These are phyloP conservation scores for Marasmius fiardii DNA, from an alignment of 1,284 basidiomycete genomes.

Conservation along the genomic window DNA sequence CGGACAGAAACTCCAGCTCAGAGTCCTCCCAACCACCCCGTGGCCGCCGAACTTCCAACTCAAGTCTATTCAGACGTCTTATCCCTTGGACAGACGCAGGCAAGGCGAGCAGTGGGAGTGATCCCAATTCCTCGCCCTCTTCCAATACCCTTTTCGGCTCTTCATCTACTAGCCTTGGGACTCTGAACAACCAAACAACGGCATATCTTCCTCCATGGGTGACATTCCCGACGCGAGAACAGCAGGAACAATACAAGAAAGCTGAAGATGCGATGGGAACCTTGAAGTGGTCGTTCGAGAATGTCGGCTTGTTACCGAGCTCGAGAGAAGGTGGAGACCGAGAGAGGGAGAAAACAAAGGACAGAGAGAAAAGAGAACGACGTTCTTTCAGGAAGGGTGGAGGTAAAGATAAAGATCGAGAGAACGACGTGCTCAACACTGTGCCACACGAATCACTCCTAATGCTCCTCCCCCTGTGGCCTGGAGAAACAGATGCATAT, in stretches of 20 bases:
- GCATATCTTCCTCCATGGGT: slow-evolving; percentile 8
- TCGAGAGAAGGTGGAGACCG: slow-evolving; percentile 3
- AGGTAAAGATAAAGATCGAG: neutral
- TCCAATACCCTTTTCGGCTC: neutral
- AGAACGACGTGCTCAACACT: slow-evolving; percentile 3
- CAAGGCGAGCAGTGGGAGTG: neutral
- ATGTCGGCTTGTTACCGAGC: slow-evolving; percentile 10
- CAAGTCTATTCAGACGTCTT: neutral
- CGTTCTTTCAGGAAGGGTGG: neutral
- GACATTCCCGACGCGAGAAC: slow-evolving; percentile 4
- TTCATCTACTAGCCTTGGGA: neutral
- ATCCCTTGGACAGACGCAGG: neutral
- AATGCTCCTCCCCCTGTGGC: slow-evolving; percentile 15
- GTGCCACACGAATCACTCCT: slow-evolving; percentile 12
- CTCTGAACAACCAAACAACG: neutral
- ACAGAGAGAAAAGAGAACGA: neutral
- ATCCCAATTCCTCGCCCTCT: neutral
- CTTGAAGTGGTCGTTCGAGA: slow-evolving; percentile 12
- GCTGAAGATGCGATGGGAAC: slow-evolving; percentile 2
- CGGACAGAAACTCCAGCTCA: neutral
- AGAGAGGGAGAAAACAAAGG: neutral
- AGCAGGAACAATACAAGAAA: slow-evolving; percentile 6
- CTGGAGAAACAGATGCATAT: slow-evolving; percentile 10
- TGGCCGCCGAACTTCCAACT: neutral
- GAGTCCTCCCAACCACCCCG: neutral